phyloP scores from a whole-genome alignment of 2,329 filamentous ascomycete species.

The Calonectria montana region DNA sequence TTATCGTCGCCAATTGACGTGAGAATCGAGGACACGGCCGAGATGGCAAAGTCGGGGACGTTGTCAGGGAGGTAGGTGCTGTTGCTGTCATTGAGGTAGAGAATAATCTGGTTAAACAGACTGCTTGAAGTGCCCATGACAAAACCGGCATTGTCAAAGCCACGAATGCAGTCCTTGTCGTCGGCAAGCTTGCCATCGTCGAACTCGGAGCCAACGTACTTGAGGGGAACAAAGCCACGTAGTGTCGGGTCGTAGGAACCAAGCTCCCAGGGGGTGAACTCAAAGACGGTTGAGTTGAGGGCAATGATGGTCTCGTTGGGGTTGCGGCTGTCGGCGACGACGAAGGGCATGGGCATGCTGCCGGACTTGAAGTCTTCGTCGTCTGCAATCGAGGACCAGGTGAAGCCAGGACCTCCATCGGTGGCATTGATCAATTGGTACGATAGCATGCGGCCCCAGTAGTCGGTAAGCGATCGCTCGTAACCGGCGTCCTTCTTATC shows the following conservation, averaged over 20 bases:
- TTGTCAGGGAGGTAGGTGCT: conserved; percentile 62
- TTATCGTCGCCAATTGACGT: conserved; percentile 65
- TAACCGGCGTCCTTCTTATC: conserved; percentile 55
- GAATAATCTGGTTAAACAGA: conserved; percentile 78
- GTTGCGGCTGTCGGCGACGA: conserved; percentile 60
- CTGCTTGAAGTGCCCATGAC: conserved; percentile 86
- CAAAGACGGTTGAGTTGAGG: conserved; percentile 71
- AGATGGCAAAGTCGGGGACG: conserved; percentile 55
- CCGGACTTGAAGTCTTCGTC: conserved; percentile 56
- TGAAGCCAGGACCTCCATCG: conserved; percentile 80
- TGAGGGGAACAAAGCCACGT: conserved; percentile 68
- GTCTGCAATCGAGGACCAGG: conserved; percentile 77
- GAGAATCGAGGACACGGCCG: conserved; percentile 63
- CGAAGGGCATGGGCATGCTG: conserved; percentile 60
- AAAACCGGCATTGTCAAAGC: conserved; percentile 84
- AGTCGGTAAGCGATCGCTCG: conserved; percentile 81
- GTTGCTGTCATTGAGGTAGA: conserved; percentile 71
- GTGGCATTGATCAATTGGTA: conserved; percentile 85
- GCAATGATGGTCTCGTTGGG: conserved; percentile 57
- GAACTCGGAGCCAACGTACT: conserved; percentile 71
- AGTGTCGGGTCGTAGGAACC: conserved; percentile 72
- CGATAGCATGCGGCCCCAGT: conserved; percentile 87
- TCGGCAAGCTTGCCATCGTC: conserved; percentile 58
- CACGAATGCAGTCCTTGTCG: conserved; percentile 62
- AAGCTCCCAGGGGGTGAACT: conserved; percentile 75